phyloP scores from a whole-genome alignment of 257 asterid genomes.

The Ilex aquifolium region DNA sequence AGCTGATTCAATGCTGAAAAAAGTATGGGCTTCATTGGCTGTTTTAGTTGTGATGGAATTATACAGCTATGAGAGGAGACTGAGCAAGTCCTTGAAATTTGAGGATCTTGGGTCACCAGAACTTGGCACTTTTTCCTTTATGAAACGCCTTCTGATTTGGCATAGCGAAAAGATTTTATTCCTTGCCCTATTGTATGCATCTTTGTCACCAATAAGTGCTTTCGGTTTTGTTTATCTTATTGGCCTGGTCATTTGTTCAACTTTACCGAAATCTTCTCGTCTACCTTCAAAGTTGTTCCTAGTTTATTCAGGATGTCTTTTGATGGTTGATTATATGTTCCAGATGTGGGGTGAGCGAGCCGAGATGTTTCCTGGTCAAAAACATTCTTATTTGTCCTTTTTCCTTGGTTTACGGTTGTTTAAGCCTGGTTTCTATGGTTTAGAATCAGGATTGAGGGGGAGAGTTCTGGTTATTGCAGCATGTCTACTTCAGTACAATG shows the following conservation, averaged over 20 bases:
- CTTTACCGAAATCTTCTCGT: constrained; percentile 74
- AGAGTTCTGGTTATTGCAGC: constrained; percentile 88
- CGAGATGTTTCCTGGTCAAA: constrained; percentile 92
- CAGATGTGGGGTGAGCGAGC: constrained; percentile 94
- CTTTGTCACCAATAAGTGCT: constrained; percentile 84
- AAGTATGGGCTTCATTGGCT: constrained; percentile 90
- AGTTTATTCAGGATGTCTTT: constrained; percentile 72
- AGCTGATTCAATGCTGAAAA: constrained; percentile 56
- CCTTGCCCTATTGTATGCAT: constrained; percentile 71
- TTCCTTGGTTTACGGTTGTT: constrained; percentile 77
- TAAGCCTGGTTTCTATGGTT: constrained; percentile 59
- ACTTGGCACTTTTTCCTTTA: constrained; percentile 10
- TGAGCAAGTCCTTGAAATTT: constrained; percentile 60
- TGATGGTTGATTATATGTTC: constrained; percentile 72
- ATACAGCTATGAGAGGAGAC: constrained; percentile 96
- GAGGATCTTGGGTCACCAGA: constrained; percentile 57
- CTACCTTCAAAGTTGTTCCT: constrained; percentile 77
- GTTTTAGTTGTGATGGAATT: constrained; percentile 93
- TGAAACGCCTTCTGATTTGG: constrained; percentile 80
- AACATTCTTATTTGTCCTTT: constrained; percentile 54
- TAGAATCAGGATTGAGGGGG: constrained; percentile 86
- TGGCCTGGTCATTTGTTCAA: constrained; percentile 66
- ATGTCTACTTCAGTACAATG: constrained; percentile 88
- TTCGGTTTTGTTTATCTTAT: constrained; percentile 81
- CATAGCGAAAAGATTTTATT: constrained; percentile 84